Base-by-base conservation (phyloP, 2,329 filamentous ascomycete genomes). In the Microsporum ferrugineum region DNA sequence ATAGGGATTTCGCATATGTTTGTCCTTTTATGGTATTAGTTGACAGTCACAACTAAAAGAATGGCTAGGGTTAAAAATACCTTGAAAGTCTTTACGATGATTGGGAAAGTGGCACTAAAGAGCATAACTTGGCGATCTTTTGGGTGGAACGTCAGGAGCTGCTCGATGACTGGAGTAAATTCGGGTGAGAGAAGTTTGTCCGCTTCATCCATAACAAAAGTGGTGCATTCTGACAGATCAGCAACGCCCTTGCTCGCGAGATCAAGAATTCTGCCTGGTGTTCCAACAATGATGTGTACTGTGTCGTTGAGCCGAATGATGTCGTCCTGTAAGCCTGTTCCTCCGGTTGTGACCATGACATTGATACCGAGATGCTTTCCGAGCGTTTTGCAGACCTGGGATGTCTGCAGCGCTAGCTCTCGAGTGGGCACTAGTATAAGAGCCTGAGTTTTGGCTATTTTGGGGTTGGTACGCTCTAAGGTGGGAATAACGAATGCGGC, bases 191-290 rank as follows among this genome's bases (percentile, higher is more conserved):
- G 83, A 63, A 99, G 85, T 80, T 99, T 99, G 77, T 99, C 94
- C 60, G 94, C 94, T 76, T 99, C 94, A 71, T 99, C 94, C 94
- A 99, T 99, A 77, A 99, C 90, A 73, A 99, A 99, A 71, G 95
- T 97, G 69, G 91, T 88, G 73, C 94, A 97, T 77, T 95, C 88
- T 69, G 91, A 95, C 57, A 99, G 83, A 76, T 99, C 94, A 65
- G 94, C 94, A 63, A 99, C 91, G 66, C 89, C 91, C 79, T 99
- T 97, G 74, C 91, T 91, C 62, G 94, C 92, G 68, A 99, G 79
- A 79, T 99, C 94, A 65, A 97, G 84, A 69, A 99, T 96, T 80
- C 94, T 85, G 66, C 94, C 94, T 38, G 94, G 94, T 61, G 94
- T 99, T 72, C 94, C 94, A 70, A 99, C 94, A 71, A 99, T 88